A percentile compares a stretch with the other conserved stretches of the same genome.
Conservation (phyloP, 352 stramenopile genomes). For the Pythium diclinum region DNA sequence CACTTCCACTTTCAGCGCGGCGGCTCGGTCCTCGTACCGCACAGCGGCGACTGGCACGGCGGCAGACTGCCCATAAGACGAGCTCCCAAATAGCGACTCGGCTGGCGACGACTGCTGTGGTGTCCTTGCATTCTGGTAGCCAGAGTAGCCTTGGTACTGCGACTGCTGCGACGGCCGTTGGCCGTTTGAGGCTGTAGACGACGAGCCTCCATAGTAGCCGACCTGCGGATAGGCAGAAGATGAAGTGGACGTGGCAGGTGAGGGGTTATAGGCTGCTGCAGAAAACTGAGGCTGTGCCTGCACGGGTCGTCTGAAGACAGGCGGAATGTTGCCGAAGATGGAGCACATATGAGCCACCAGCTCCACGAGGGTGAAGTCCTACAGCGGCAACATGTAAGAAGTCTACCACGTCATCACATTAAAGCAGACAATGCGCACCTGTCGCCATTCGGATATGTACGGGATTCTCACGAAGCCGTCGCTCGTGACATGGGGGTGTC, state of each 20-base stretch:
- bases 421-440: constrained; percentile 22
- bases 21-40: constrained; percentile 45
- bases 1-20: constrained; percentile 60
- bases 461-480: constrained; percentile 85
- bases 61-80: constrained; percentile 17
- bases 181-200: constrained; percentile 20
- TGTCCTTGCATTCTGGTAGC: constrained; percentile 45
- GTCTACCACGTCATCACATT: background rate
- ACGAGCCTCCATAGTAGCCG: constrained; percentile 28
- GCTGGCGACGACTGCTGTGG: constrained; percentile 28
- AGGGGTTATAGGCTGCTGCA: constrained; percentile 13
- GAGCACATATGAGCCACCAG: constrained; percentile 86
- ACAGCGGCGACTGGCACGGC: constrained; percentile 11
- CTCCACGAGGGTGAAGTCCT: constrained; percentile 83
- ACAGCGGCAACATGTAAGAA: background rate
- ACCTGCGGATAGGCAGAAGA: constrained; percentile 28
- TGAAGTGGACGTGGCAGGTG: constrained; percentile 8
- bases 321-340: constrained; percentile 87
- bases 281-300: constrained; percentile 33
- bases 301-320: constrained; percentile 71
- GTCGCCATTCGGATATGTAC: constrained; percentile 80
- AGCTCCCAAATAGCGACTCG: constrained; percentile 47
- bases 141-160: constrained; percentile 23
- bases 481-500: constrained; percentile 83
- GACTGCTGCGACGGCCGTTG: constrained; percentile 23